These are phyloP conservation scores for Ilex aquifolium DNA, from an alignment of 257 asterid genomes.

Conservation along the genomic window DNA sequence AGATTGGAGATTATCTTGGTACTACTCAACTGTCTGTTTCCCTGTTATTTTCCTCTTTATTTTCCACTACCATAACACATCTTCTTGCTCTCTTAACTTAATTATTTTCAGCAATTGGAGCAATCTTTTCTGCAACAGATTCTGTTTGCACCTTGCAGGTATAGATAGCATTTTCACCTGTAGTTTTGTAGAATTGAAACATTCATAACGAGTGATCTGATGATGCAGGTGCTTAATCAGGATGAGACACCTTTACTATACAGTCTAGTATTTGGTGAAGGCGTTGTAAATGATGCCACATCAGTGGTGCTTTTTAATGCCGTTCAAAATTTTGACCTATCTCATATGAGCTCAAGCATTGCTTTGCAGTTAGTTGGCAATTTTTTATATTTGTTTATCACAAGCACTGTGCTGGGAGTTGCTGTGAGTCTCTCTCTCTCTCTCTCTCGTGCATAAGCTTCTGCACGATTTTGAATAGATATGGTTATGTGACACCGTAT, in stretches of 20 bases:
- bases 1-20: constrained; percentile 91
- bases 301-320: constrained; percentile 96
- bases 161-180: constrained; percentile 3
- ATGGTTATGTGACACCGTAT: neutral
- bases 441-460: neutral
- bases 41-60: neutral
- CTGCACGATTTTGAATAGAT: too few species aligned
- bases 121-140: constrained; percentile 96
- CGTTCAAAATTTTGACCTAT: constrained; percentile 80
- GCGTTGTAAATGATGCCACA: constrained; percentile 96
- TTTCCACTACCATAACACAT: neutral
- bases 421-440: constrained; percentile 45
- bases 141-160: constrained; percentile 99
- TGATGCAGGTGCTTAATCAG: constrained; percentile 79
- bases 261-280: constrained; percentile 98
- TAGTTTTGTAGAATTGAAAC: neutral
- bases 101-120: constrained; percentile 75
- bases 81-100: constrained; percentile 11
- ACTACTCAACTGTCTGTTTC: constrained; percentile 7
- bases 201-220: neutral
- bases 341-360: constrained; percentile 47
- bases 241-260: constrained; percentile 94
- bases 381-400: constrained; percentile 64
- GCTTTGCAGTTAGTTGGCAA: constrained; percentile 70
- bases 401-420: constrained; percentile 77